phyloP scores from a whole-genome alignment of 768 basidiomycete species.

The Lyophyllum shimeji region DNA sequence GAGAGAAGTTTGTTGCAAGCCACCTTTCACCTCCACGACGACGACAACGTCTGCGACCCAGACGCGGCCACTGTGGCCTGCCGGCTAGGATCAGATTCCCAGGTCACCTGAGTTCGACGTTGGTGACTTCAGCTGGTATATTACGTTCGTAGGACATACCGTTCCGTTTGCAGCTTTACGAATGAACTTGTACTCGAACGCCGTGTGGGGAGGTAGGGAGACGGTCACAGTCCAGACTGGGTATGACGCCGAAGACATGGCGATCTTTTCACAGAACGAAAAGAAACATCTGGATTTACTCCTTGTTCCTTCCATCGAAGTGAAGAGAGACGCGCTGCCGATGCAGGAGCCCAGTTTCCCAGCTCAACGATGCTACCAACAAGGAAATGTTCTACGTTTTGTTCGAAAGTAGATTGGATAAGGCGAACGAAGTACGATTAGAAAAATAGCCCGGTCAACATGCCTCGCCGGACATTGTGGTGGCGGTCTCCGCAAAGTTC shows the following conservation, averaged over 20 bases:
- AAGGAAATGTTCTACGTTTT: conserved; percentile 56
- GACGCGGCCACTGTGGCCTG: conserved; percentile 40
- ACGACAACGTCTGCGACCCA: conserved; percentile 38
- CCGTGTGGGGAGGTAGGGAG: conserved; percentile 45
- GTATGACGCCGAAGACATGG: conserved; percentile 50
- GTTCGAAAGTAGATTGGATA: not conserved
- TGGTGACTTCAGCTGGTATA: not conserved
- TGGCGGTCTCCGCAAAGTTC: conserved; percentile 56
- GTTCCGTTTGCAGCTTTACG: conserved; percentile 51
- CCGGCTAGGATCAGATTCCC: conserved; percentile 65
- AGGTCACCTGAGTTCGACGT: conserved; percentile 38
- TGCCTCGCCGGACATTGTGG: conserved; percentile 59
- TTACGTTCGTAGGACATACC: conserved; percentile 29
- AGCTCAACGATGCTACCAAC: conserved; percentile 56
- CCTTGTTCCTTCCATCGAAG: not conserved
- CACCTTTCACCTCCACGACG: conserved; percentile 40
- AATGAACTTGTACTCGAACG: conserved; percentile 63
- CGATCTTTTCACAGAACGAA: conserved; percentile 32
- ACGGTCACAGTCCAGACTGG: conserved; percentile 56
- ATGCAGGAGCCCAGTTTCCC: conserved; percentile 48
- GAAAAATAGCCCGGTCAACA: not conserved
- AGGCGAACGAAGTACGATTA: not conserved
- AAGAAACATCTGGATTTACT: not conserved
- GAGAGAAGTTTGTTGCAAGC: not conserved
- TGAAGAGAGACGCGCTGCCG: conserved; percentile 36